Evolutionary conservation across 305 asterid genomes (phyloP).

Genomic region (Solanum chacoense): DNA sequence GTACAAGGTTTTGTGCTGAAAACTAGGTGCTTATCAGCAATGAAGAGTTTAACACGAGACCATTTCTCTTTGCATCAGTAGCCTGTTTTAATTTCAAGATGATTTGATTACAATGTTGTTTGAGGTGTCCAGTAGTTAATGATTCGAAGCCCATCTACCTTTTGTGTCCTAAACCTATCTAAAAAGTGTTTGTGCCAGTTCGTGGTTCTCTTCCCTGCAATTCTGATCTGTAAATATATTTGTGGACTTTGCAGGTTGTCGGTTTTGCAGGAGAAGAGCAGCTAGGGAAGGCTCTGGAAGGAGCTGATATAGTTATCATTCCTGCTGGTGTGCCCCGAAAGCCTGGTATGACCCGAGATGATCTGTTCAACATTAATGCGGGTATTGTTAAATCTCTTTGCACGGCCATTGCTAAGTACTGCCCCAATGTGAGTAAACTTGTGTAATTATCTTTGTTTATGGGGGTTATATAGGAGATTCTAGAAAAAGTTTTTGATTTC

Average conservation of each 20-base stretch:
- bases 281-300: constrained; percentile 72
- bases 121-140: not conserved
- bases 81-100: not conserved
- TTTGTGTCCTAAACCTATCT: not conserved
- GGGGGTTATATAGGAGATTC: not conserved
- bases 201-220: not conserved
- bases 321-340: constrained; percentile 98
- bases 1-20: not conserved
- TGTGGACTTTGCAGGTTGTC: constrained; percentile 30
- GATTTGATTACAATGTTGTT: not conserved
- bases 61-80: not conserved
- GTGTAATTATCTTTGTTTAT: not conserved
- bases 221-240: not conserved
- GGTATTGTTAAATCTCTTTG: constrained; percentile 85
- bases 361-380: constrained; percentile 93
- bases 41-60: not conserved
- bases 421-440: constrained; percentile 50
- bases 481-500: not conserved
- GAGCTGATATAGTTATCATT: constrained; percentile 73
- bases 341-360: constrained; percentile 98
- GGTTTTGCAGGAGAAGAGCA: constrained; percentile 75
- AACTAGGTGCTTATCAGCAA: not conserved
- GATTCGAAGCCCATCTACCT: not conserved
- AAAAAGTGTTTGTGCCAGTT: not conserved
- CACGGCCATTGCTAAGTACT: constrained; percentile 69